A percentile compares a stretch with the other conserved stretches of the same genome.
phyloP scores from a whole-genome alignment of 1,139 yeast species.

The Candida mesenterica region DNA sequence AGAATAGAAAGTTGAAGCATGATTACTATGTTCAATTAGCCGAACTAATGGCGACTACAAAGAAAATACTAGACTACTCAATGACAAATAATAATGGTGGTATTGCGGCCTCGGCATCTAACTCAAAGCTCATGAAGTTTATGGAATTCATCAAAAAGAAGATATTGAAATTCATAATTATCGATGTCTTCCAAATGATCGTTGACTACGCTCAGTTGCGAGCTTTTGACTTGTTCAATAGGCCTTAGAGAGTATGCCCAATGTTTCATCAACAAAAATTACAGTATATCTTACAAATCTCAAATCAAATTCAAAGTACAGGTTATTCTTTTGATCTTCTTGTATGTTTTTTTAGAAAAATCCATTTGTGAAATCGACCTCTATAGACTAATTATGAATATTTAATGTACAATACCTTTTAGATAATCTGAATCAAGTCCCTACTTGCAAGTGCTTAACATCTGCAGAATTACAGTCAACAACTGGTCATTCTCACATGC shows the following conservation, averaged over 20 bases:
- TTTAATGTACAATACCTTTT: slow-evolving; percentile 1
- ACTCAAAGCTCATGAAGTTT: slow-evolving; percentile 25
- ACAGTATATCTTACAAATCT: background rate
- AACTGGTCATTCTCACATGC: slow-evolving; percentile 97
- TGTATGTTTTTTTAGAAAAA: background rate
- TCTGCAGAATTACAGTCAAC: slow-evolving; percentile 80
- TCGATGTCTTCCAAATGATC: slow-evolving; percentile 41
- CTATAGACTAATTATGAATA: slow-evolving; percentile 3
- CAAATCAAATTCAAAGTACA: background rate
- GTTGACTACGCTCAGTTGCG: slow-evolving; percentile 33
- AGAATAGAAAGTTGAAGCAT: slow-evolving; percentile 34
- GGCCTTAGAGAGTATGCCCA: background rate
- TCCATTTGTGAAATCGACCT: no score
- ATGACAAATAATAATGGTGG: slow-evolving; percentile 15
- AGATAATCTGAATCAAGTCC: background rate
- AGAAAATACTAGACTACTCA: slow-evolving; percentile 18
- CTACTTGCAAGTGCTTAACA: slow-evolving; percentile 77
- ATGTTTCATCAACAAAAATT: background rate
- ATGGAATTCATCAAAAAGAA: slow-evolving; percentile 39
- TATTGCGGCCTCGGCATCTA: slow-evolving; percentile 4
- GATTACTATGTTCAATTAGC: slow-evolving; percentile 35
- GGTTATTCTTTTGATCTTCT: background rate
- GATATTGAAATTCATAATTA: slow-evolving; percentile 38
- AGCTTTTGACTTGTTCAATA: slow-evolving; percentile 15
- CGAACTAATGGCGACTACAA: slow-evolving; percentile 14